Evolutionary conservation across 768 basidiomycete genomes (phyloP), one percentile per base, ranked within the genome.

Genomic region (Postia placenta): DNA sequence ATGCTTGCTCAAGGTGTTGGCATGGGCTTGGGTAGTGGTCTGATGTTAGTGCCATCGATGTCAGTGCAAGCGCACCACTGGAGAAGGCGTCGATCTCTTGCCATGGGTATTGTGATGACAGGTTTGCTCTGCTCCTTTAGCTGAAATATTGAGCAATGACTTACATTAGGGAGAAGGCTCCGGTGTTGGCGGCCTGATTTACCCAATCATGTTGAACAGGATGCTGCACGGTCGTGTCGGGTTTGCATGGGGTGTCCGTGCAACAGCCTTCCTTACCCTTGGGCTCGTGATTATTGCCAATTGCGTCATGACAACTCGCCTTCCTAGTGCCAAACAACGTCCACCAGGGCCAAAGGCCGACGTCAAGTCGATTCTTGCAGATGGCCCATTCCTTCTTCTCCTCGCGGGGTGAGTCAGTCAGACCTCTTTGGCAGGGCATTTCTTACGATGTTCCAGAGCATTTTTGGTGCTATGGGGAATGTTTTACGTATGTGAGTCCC

Each of bases 1-100:
- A 76, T 79, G 53, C 61, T 80, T 2, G 63, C 74, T 0, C 77
- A 81, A 61, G 78, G 73, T 1, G 61, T 81, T 22, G 76, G 74
- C 5, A 72, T 76, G 67, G 79, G 78, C 1, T 56, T 75, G 3
- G 74, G 74, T 1, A 65, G 69, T 30, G 72, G 74, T 0, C 56
- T 76, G 23, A 56, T 75, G 23, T 76, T 74, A 59, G 55, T 75
- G n/a, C 78, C 77, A 1, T 69, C 74, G 2, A 57, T 74, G 39
- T 69, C 68, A 6, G 65, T 76, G 28, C 61, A 74, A n/a, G 65
- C 72, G 3, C 75, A 75, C 43, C 71, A 74, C 56, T 79, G 75
- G 58, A 65, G 64, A 45, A 63, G 55, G 48, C 63, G 65, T 30
- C 63, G 68, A 35, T 66, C 69, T 9, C 58, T 77, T 12, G 62